phyloP scores from a whole-genome alignment of 1,139 yeast species.

The Pneumocystis murina region DNA sequence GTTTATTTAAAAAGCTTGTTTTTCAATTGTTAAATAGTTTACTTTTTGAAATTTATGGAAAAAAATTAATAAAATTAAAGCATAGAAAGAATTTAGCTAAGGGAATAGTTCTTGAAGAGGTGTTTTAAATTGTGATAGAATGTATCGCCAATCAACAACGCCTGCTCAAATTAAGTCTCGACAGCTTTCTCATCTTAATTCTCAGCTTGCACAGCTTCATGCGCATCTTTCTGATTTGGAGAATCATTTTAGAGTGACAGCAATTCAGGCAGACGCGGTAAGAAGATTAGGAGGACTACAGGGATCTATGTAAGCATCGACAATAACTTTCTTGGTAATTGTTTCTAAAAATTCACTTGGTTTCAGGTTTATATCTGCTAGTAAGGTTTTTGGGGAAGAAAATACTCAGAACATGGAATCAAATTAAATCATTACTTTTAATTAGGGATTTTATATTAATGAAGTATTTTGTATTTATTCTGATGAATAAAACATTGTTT shows the following conservation, averaged over 20 bases:
- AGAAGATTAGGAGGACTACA: slow-evolving; percentile 46
- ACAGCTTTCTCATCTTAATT: slow-evolving; percentile 45
- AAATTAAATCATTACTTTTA: neutral
- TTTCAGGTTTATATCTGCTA: slow-evolving; percentile 43
- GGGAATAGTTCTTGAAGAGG: neutral
- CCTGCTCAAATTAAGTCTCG: slow-evolving; percentile 29
- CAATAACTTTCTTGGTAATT: slow-evolving; percentile 1
- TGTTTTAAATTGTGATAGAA: neutral
- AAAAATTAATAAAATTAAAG: too few species aligned
- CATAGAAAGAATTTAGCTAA: neutral
- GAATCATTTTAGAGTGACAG: slow-evolving; percentile 38
- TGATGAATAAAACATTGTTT: neutral
- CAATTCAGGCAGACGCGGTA: slow-evolving; percentile 42
- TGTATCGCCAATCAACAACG: slow-evolving; percentile 11
- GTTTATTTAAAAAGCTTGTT: too few species aligned
- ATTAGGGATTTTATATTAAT: neutral
- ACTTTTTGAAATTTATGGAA: neutral
- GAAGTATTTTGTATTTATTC: neutral
- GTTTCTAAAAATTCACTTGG: neutral
- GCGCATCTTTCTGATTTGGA: slow-evolving; percentile 46
- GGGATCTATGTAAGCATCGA: slow-evolving; percentile 33
- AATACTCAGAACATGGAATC: neutral
- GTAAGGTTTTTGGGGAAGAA: slow-evolving; percentile 35
- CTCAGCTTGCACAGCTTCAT: slow-evolving; percentile 48
- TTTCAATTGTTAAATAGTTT: neutral